Base-by-base conservation (phyloP, 192 early-diverging fungal species). In the Powellomyces hirtus region DNA sequence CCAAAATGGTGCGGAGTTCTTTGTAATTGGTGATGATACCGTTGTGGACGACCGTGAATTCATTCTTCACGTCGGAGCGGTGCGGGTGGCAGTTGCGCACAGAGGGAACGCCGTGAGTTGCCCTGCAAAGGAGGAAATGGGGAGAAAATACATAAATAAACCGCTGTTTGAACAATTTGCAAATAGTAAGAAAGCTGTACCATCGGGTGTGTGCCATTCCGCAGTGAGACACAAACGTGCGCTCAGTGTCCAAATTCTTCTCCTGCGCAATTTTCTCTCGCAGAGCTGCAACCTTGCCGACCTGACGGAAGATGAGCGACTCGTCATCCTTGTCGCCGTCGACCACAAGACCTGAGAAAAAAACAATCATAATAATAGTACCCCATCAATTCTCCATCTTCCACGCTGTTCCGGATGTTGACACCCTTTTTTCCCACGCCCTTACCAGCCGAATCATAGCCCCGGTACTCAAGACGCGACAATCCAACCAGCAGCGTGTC, bases 21-120 rank as follows among this genome's bases (percentile, higher is more conserved):
- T 80, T 82, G 60, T 84, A 86, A 66, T 88, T 88, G 40, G 84
- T 88, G 64, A 88, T 87, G 66, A 88, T 87, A 29, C 86, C 86
- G 68, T 88, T 88, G 76, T 88, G 86, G 18, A 88, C 86, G 40
- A 85, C 84, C 36, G 72, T 64, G 72, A 88, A 87, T 64, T 88
- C 84, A 59, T 80, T 82, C n/a, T 74, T 79, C 20, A 81, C 79
- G 63, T 87, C 86, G 18, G 80, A 83, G 33, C 86, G 75, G 75
- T 88, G 86, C 7, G 86, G 86, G 68, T 88, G 86, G 30, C 75
- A 86, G 73, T 84, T 84, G 27, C 79, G 58, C 64, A 85, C 81
- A 36, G 81, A 79, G 31, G 86, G 85, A 35, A 78, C 59, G 59
- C 86, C 86, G 80, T 88, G 86, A n/a, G 86, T 88, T 30, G 86